A percentile compares a stretch with the other conserved stretches of the same genome.
phyloP scores from a whole-genome alignment of 148 eudicot species.

The Rhododendron simsii region DNA sequence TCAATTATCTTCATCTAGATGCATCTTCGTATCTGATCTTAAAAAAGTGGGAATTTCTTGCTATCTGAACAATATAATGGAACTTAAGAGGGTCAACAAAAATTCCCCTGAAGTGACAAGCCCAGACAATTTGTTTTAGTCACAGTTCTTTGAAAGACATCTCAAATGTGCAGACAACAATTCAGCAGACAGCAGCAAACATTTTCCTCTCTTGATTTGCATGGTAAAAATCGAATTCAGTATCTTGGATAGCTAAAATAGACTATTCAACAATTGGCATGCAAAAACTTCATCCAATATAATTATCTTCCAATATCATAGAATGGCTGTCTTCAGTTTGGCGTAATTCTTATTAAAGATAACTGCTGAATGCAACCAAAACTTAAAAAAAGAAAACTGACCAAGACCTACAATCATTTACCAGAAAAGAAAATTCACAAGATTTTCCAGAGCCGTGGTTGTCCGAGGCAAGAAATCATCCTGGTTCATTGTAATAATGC shows the following conservation, averaged over 20 bases:
- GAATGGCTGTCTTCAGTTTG: background rate
- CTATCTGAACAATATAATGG: background rate
- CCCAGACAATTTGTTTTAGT: background rate
- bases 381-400: conserved; percentile 23
- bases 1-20: background rate
- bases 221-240: background rate
- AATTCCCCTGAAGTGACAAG: background rate
- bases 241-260: background rate
- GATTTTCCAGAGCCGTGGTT: conserved; percentile 68
- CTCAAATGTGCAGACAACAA: background rate
- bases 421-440: conserved; percentile 82
- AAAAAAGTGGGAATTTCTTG: background rate
- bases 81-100: background rate
- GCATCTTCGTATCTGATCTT: background rate
- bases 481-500: conserved; percentile 32
- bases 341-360: background rate
- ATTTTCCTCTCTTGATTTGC: background rate
- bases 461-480: conserved; percentile 99
- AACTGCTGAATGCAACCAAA: background rate
- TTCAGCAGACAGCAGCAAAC: background rate
- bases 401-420: conserved; percentile 61
- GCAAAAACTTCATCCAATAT: background rate
- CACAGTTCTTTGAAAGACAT: background rate
- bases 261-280: background rate
- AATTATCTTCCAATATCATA: background rate